phyloP scores from a whole-genome alignment of 495 filamentous ascomycete genomes.

The Jackrogersella multiformis region DNA sequence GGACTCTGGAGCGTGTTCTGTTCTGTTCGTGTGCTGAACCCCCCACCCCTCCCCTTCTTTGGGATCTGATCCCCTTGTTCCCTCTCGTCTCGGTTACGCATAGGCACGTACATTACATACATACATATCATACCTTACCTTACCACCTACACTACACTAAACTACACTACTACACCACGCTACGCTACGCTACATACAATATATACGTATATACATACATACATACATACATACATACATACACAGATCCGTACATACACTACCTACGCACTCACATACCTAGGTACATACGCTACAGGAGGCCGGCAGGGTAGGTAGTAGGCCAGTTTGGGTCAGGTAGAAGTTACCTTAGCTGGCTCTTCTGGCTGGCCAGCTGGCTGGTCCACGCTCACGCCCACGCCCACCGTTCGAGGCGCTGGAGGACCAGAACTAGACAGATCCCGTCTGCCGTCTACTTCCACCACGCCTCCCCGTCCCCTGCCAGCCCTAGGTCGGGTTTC shows the following conservation, averaged over 20 bases:
- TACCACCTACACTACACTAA: slow-evolving; percentile 8
- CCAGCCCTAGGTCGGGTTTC: slow-evolving; percentile 45
- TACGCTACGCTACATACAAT: slow-evolving; percentile 16
- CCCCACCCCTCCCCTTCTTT: slow-evolving; percentile 30
- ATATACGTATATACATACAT: slow-evolving; percentile 11
- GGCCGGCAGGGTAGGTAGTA: slow-evolving; percentile 13
- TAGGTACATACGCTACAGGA: slow-evolving; percentile 3
- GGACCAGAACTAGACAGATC: slow-evolving; percentile 29
- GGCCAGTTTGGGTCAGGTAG: slow-evolving; percentile 20
- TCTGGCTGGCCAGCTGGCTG: slow-evolving; percentile 26
- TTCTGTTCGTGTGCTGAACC: slow-evolving; percentile 34
- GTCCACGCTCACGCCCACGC: slow-evolving; percentile 15
- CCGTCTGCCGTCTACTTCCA: slow-evolving; percentile 24
- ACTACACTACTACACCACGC: slow-evolving; percentile 6
- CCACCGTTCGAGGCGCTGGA: slow-evolving; percentile 41
- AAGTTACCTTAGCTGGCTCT: slow-evolving; percentile 7
- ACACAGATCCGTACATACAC: slow-evolving; percentile 3
- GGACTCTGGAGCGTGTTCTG: slow-evolving; percentile 5
- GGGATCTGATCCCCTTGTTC: slow-evolving; percentile 40
- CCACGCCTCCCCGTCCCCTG: slow-evolving; percentile 37
- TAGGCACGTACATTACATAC: slow-evolving; percentile 30
- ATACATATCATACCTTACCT: slow-evolving; percentile 18
- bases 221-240: slow-evolving; percentile 15
- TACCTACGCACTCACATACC: slow-evolving; percentile 7
- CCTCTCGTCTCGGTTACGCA: slow-evolving; percentile 43